Base-by-base conservation (phyloP, 805 yeast genomes). In the Jamesozyma hellenica region DNA sequence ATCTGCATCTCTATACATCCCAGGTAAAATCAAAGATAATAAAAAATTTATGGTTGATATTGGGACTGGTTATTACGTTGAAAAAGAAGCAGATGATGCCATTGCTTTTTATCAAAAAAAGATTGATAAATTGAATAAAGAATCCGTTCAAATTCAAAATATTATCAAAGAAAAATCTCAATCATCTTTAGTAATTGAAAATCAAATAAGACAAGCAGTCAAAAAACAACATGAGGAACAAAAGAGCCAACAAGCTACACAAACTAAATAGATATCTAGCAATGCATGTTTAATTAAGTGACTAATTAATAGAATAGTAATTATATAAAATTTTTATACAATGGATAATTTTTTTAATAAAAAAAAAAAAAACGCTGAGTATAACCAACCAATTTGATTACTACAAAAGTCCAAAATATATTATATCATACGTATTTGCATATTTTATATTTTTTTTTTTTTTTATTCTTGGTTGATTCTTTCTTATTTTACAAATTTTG, bases 31-130 rank as follows among this genome's bases (percentile, higher is more conserved):
- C 38, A 67, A 70, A 33, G 75, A 81, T 42, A 71, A 71, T 38
- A 72, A 79, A 43, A 77, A 72, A 42, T 92, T 81, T 52, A 67
- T 92, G 57, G 95, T 92, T 9, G 98, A 92, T 56, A 79, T 92
- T 19, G 98, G 98, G 28, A 92, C 98, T 0, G 97, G 97, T 2
- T 92, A 92, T 58, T 92, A 74, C 56, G 88, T 87, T 14, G 95
- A 86, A 56, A 92, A 92, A 61, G 61, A 61, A 36, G 74, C 75
- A 0, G 64, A 65, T 7, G 86, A 82, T 35, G 81, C 96, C 1
- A 66, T 74, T 45, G 61, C 58, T 40, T 90, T 86, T 53, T 90
- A 85, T 59, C 73, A 79, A 43, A 70, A 67, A 41, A 86, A 92
- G 60, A 75, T 87, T 42, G 65, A 65, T 19, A 88, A 90, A 46